Evolutionary conservation across 345 rosid genomes (phyloP).

Genomic region (Fremontodendron californicum): DNA sequence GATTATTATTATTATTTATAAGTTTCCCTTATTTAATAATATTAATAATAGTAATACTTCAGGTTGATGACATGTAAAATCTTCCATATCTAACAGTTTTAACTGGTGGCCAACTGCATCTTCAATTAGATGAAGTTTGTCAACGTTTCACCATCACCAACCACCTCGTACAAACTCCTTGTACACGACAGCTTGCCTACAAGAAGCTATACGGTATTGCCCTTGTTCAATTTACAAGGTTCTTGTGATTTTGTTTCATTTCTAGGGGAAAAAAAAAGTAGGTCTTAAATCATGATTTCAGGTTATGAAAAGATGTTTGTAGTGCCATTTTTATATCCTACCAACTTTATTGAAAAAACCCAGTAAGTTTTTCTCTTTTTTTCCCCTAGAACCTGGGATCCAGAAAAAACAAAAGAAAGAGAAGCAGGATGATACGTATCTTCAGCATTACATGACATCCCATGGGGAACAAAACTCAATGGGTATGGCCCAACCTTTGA

Average conservation of each 20-base stretch:
- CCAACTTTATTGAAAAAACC: background rate
- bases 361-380: background rate
- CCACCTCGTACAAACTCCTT: constrained; percentile 17
- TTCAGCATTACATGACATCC: constrained; percentile 18
- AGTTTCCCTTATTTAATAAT: background rate
- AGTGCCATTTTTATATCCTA: background rate
- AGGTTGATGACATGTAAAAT: constrained; percentile 19
- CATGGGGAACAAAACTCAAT: constrained; percentile 30
- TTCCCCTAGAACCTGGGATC: constrained; percentile 8
- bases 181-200: constrained; percentile 17
- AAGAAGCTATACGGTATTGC: background rate
- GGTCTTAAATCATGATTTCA: constrained; percentile 24
- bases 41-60: background rate
- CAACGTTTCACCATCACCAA: constrained; percentile 26
- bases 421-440: constrained; percentile 7
- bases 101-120: constrained; percentile 17
- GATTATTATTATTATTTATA: background rate
- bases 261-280: constrained; percentile 14
- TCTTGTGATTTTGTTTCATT: constrained; percentile 1
- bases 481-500: constrained; percentile 42
- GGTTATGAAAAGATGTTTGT: background rate
- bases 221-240: background rate
- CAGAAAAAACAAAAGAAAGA: constrained; percentile 8
- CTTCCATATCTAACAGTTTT: constrained; percentile 22
- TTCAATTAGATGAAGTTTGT: constrained; percentile 20